phyloP scores from a whole-genome alignment of 2,329 filamentous ascomycete species.

The Fusarium avenaceum region DNA sequence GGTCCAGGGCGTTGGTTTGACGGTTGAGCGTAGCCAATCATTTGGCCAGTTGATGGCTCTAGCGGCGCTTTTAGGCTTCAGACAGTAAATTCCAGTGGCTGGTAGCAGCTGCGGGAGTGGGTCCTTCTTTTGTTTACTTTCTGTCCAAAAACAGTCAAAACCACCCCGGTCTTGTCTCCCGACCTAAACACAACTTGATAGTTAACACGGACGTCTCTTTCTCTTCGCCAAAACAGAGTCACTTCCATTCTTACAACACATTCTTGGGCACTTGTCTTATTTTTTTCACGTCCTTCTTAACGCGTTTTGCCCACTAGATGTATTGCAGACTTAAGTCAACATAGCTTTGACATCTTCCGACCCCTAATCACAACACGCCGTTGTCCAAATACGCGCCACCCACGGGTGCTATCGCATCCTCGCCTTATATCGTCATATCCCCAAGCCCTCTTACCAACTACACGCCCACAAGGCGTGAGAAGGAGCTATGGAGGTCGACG shows the following conservation, averaged over 20 bases:
- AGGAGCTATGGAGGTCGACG: conserved; percentile 59
- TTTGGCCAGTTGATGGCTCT: neutral
- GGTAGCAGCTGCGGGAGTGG: conserved; percentile 26
- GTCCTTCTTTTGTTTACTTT: conserved; percentile 54
- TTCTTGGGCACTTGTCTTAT: conserved; percentile 22
- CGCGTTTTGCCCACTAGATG: conserved; percentile 35
- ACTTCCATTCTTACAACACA: conserved; percentile 32
- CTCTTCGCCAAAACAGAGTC: conserved; percentile 25
- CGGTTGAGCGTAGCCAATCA: conserved; percentile 13
- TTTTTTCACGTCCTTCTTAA: conserved; percentile 30
- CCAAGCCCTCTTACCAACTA: conserved; percentile 38
- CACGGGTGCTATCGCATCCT: conserved; percentile 41
- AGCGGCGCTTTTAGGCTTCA: conserved; percentile 10
- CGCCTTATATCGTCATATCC: conserved; percentile 33
- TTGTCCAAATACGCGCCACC: conserved; percentile 41
- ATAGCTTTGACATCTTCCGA: conserved; percentile 42
- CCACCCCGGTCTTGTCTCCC: conserved; percentile 33
- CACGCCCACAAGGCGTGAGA: conserved; percentile 45
- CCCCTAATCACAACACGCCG: conserved; percentile 28
- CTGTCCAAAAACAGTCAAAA: conserved; percentile 50
- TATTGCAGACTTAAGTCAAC: conserved; percentile 22
- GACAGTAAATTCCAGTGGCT: conserved; percentile 21
- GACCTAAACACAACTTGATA: conserved; percentile 44
- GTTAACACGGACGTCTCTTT: conserved; percentile 33
- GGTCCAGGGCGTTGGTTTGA: conserved; percentile 16